Evolutionary conservation across 257 asterid species (phyloP), one percentile per base, ranked within the genome.

Genomic region (Plantago ovata): DNA sequence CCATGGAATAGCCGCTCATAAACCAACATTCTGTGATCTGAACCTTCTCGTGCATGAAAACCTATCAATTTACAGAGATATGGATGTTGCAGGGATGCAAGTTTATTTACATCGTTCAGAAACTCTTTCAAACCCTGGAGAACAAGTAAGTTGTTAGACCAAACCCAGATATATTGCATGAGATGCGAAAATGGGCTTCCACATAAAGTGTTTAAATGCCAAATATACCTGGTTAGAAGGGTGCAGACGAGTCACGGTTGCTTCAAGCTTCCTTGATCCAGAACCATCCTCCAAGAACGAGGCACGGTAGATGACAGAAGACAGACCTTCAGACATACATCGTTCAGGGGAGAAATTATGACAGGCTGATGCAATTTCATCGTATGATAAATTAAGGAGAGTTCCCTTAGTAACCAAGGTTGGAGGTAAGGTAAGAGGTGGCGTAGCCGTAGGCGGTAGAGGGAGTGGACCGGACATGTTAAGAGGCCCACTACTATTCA

Each of bases 291-390:
- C 94, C 57, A 69, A 78, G 72, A 90, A 87, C 2, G 95, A 84
- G 70, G 96, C 98, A 55, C 82, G 83, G 69, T 87, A 90, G 41
- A 87, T 75, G 63, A 87, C 87, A 63, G 96, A 90, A 56, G 96
- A 87, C 32, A 87, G 82, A 18, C 98, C 85, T 72, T 90, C 98
- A n/a, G 98, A 90, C 85, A 84, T 66, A 45, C 95, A 90, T 58
- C 93, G 66, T 66, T 87, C 89, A 2, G 98, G 94, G 49, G 96
- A 86, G 75, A 90, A 90, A 68, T 83, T 81, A 74, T 81, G 89
- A 79, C 98, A 90, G 58, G 98, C 98, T 48, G 91, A 73, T 6
- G 95, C 95, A 62, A 90, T 69, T 67, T 87, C 96, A 48, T 90
- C 85, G 21, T 67, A 87, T 1, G 95, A 77, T 71, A 87, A 82